These are phyloP conservation scores for Xylaria sp. DNA, from an alignment of 2,329 filamentous ascomycete genomes.

Conservation along the genomic window DNA sequence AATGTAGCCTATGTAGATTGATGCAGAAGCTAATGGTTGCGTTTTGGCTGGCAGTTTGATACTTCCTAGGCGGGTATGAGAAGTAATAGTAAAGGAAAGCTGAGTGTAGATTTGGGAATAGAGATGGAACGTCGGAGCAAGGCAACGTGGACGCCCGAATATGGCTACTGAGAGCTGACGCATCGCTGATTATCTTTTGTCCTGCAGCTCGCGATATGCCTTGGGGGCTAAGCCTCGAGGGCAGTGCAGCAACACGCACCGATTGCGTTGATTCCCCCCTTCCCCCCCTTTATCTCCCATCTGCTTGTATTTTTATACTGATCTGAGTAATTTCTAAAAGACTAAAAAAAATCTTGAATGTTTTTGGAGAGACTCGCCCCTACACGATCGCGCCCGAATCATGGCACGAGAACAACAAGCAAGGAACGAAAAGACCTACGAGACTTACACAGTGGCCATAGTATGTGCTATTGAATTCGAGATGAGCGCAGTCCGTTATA, in stretches of 20 bases:
- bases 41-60: neutral
- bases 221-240: neutral
- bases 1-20: neutral
- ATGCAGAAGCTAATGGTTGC: neutral
- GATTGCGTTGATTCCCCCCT: neutral
- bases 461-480: constrained; percentile 37
- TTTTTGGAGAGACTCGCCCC: neutral
- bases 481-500: constrained; percentile 40
- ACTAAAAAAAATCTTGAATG: neutral
- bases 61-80: neutral
- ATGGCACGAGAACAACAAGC: neutral
- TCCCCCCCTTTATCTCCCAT: neutral
- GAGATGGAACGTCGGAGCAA: too few species aligned
- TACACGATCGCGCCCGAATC: neutral
- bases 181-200: neutral
- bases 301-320: neutral
- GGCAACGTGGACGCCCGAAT: neutral
- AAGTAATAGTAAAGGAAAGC: neutral
- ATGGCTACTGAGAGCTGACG: neutral
- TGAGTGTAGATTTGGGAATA: too few species aligned
- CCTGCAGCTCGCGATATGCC: neutral
- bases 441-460: neutral
- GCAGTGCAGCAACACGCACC: neutral
- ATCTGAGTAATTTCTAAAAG: neutral
- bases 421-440: neutral